Base-by-base conservation (phyloP, 2,329 filamentous ascomycete species). In the Aschersonia sp. region DNA sequence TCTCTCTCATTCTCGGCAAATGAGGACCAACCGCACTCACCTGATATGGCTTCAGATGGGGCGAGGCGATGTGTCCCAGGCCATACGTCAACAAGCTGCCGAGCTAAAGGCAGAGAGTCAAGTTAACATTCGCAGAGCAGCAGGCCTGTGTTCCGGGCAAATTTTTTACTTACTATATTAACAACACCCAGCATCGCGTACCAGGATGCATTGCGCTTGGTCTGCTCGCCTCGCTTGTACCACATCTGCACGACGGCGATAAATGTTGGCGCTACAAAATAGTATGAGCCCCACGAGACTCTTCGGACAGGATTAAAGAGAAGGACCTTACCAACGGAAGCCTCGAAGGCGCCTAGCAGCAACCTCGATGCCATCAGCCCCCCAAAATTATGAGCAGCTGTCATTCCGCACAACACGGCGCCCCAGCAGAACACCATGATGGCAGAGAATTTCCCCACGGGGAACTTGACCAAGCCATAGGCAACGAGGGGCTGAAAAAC, bases 401-500 rank as follows among this genome's bases (percentile, higher is more conserved):
- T 65, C 66, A 76, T 75, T n/a, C 73, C 62, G 2, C 68, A 62
- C 1, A 76, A 62, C 6, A 76, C 43, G 64, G 66, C 53, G 0
- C 75, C 76, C 76, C 76, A 79, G 32, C 69, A 62, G 1, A 76
- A 60, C 0, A 78, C 67, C 39, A 74, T 72, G 1, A 58, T 56
- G 1, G 66, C 68, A 22, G 74, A 67, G 40, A 79, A 69, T 53
- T 77, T 77, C 12, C 74, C 74, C 0, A 70, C 72, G 0, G 74
- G 76, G 0, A 75, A 53, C 52, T 73, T 72, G 31, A 76, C 72
- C 0, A 77, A 64, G 6, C 72, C 73, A 48, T 71, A 77, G 0
- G 73, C 73, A 9, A 74, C 67, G 10, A 77, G 56, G 37, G 73
- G 75, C n/a, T 75, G 74, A 31, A 76, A 58, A 30, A 61, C 57